A percentile compares a stretch with the other conserved stretches of the same genome.
Evolutionary conservation across 139 green algal species (phyloP).

Genomic region (Yamagishiella unicocca): DNA sequence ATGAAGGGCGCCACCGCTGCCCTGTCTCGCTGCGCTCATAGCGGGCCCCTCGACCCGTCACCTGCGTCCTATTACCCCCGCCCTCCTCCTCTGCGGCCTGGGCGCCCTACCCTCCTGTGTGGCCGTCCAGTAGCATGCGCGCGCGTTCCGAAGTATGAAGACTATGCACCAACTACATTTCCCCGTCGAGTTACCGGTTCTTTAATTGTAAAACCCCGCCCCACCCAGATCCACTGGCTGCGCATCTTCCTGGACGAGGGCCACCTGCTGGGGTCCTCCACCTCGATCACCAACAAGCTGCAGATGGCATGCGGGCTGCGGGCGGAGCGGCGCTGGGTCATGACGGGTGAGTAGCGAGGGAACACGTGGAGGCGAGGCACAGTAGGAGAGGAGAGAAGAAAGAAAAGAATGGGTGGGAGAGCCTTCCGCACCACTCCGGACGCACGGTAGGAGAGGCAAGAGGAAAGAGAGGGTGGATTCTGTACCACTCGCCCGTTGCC

Average conservation of each 20-base stretch:
- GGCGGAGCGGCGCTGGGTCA: slow-evolving; percentile 90
- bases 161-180: too few species aligned
- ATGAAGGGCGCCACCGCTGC: too few species aligned
- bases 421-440: too few species aligned
- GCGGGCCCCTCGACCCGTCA: not conserved
- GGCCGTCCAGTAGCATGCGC: too few species aligned
- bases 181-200: not conserved
- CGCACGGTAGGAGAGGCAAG: too few species aligned
- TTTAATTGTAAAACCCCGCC: not conserved
- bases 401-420: too few species aligned
- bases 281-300: slow-evolving; percentile 89
- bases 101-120: not conserved
- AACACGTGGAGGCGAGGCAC: not conserved
- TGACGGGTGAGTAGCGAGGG: slow-evolving; percentile 80
- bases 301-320: slow-evolving; percentile 78
- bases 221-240: slow-evolving; percentile 90
- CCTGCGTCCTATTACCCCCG: not conserved
- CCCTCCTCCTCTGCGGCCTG: not conserved
- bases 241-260: slow-evolving; percentile 96
- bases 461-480: not conserved
- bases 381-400: too few species aligned
- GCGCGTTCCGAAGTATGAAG: too few species aligned
- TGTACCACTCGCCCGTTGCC: not conserved
- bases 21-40: too few species aligned
- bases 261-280: slow-evolving; percentile 82